These are phyloP conservation scores for Salix koriyanagi DNA, from an alignment of 345 rosid genomes.

Conservation along the genomic window DNA sequence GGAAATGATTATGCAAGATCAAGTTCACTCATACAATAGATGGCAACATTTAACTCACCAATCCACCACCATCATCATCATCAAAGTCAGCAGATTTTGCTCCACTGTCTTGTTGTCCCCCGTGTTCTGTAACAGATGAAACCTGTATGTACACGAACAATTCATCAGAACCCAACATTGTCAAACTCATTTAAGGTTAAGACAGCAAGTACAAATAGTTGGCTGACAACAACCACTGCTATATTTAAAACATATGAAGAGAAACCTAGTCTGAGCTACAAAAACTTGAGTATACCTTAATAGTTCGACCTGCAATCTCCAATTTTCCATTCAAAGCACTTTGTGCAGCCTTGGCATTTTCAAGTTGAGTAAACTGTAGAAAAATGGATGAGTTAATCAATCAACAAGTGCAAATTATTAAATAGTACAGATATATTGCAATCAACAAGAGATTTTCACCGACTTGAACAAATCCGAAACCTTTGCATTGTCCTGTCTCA, in stretches of 20 bases:
- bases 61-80: conserved; percentile 95
- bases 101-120: conserved; percentile 59
- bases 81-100: conserved; percentile 90
- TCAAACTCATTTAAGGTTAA: neutral
- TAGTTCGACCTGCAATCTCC: conserved; percentile 83
- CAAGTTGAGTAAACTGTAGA: conserved; percentile 81
- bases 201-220: neutral
- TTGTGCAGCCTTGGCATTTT: conserved; percentile 88
- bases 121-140: conserved; percentile 87
- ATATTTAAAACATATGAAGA: neutral
- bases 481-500: conserved; percentile 94
- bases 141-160: conserved; percentile 40
- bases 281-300: conserved; percentile 53
- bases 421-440: neutral
- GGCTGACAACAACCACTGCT: neutral
- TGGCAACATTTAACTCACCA: conserved; percentile 48
- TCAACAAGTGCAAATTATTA: neutral
- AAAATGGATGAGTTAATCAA: conserved; percentile 1
- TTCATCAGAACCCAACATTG: neutral
- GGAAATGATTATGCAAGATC: neutral
- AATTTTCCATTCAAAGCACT: conserved; percentile 77
- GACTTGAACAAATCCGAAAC: conserved; percentile 95
- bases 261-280: neutral
- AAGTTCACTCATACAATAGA: neutral
- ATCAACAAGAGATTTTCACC: conserved; percentile 24